Percentiles rank a stretch among this genome's conserved stretches.
Evolutionary conservation across 371 early-diverging fungal species (phyloP).

Genomic region (Dichotomocladium elegans): DNA sequence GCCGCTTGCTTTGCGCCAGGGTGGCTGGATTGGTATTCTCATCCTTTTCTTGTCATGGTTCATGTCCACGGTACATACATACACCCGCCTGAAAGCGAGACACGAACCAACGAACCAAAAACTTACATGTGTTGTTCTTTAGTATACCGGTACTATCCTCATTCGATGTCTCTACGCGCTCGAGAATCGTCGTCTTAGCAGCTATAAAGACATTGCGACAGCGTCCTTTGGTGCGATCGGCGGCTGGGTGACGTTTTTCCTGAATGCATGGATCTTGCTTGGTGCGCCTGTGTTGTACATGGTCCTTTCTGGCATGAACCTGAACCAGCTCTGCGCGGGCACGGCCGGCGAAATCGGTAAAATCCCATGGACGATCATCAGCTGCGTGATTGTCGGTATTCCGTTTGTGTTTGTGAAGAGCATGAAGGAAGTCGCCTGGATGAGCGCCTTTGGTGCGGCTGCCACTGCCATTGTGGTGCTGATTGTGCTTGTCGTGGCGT

Average conservation of each 20-base stretch:
- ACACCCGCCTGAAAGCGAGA: not conserved
- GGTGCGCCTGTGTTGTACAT: slow-evolving; percentile 54
- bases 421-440: slow-evolving; percentile 59
- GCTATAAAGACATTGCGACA: slow-evolving; percentile 36
- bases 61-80: slow-evolving; percentile 47
- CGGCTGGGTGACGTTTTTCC: slow-evolving; percentile 45
- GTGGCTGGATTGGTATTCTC: slow-evolving; percentile 75
- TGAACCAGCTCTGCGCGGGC: slow-evolving; percentile 43
- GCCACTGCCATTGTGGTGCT: slow-evolving; percentile 63
- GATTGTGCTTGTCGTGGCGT: slow-evolving; percentile 41
- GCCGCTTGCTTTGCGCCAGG: slow-evolving; percentile 64
- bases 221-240: slow-evolving; percentile 29
- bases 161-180: slow-evolving; percentile 29
- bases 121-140: slow-evolving; percentile 19
- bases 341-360: slow-evolving; percentile 34
- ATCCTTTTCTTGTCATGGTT: slow-evolving; percentile 70
- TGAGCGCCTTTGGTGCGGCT: slow-evolving; percentile 58
- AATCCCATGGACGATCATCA: slow-evolving; percentile 63
- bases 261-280: slow-evolving; percentile 55
- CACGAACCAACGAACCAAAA: not conserved
- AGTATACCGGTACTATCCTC: slow-evolving; percentile 34
- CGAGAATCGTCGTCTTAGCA: slow-evolving; percentile 32
- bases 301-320: slow-evolving; percentile 49
- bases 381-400: slow-evolving; percentile 47
- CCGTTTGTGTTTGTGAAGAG: slow-evolving; percentile 56